Evolutionary conservation across 2,329 filamentous ascomycete species (phyloP), one percentile per base, ranked within the genome.

Genomic region (Aspergillaceae sp.): DNA sequence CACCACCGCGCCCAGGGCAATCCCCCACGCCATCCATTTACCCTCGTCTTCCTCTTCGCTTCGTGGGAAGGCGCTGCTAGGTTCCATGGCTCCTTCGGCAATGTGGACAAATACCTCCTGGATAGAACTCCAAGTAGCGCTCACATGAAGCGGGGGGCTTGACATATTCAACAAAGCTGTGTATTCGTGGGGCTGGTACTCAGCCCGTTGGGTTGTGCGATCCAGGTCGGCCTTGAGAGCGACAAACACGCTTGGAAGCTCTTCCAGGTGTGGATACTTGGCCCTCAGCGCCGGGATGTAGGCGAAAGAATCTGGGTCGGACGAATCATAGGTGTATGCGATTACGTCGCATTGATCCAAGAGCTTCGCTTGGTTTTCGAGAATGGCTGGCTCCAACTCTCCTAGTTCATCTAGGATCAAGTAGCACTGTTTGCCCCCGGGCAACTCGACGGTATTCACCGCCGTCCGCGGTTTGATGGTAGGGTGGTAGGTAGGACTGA

Each of bases 311-410:
- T 97, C 90, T 0, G 92, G 91, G 51, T 98, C 90, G 1, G 89
- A 94, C 2, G 91, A 97, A 70, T 98, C 92, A 69, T 97, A 98
- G 0, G 88, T 84, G 68, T 94, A 97, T 68, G 91, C 94, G 40
- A 98, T 78, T 27, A 98, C 77, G 66, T 98, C 92, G 67, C 91
- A 97, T 4, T 89, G 83, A 59, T 95, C 88, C 9, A 98, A 59
- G 3, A 73, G 76, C 67, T 94, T 95, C 40, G 82, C 79, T 60
- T 84, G 82, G 61, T 98, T 98, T 47, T 97, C 92, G 3, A 98
- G 74, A 45, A 97, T 89, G 8, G 92, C 92, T 0, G 88, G 86
- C 65, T 97, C 92, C n/a, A 95, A 75, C 66, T 97, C 89, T 32
- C 92, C 92, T 1, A 97, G 82, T 67, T 98, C 92, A 60, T 95